Evolutionary conservation across 495 filamentous ascomycete species (phyloP).

Genomic region (Rostrohypoxylon terebratum): DNA sequence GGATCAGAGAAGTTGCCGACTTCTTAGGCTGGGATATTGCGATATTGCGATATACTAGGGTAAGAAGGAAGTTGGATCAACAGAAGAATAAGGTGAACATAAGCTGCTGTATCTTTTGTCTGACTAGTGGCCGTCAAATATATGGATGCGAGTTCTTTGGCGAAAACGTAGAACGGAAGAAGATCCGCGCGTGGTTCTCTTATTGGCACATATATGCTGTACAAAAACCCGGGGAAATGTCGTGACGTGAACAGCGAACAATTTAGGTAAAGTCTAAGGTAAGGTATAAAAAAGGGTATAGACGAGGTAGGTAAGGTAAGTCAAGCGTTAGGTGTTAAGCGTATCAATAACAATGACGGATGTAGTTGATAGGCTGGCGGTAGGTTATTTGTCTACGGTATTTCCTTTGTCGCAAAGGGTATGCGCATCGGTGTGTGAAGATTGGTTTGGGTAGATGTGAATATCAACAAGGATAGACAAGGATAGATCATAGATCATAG

Average conservation of each 20-base stretch:
- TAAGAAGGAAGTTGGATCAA: constrained; percentile 9
- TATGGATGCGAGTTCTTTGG: background rate
- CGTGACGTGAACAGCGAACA: constrained; percentile 19
- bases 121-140: constrained; percentile 2
- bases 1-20: constrained; percentile 22
- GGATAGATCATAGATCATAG: too few species aligned
- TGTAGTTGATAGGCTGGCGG: constrained; percentile 2
- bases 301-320: constrained; percentile 12
- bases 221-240: constrained; percentile 16
- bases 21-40: constrained; percentile 4
- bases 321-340: background rate
- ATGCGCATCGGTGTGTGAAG: constrained; percentile 25
- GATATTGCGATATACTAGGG: background rate
- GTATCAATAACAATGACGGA: too few species aligned
- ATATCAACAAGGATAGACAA: constrained; percentile 29
- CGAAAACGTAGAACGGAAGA: background rate
- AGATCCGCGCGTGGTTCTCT: background rate
- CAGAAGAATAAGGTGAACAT: constrained; percentile 5
- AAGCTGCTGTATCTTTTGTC: constrained; percentile 3
- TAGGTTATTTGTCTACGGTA: constrained; percentile 44
- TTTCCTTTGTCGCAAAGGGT: constrained; percentile 45
- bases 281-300: constrained; percentile 1
- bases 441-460: constrained; percentile 30
- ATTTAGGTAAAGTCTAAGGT: constrained; percentile 16
- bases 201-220: background rate